Conservation (phyloP, 768 basidiomycete genomes). For the Brasilioporus rufonigricans region DNA sequence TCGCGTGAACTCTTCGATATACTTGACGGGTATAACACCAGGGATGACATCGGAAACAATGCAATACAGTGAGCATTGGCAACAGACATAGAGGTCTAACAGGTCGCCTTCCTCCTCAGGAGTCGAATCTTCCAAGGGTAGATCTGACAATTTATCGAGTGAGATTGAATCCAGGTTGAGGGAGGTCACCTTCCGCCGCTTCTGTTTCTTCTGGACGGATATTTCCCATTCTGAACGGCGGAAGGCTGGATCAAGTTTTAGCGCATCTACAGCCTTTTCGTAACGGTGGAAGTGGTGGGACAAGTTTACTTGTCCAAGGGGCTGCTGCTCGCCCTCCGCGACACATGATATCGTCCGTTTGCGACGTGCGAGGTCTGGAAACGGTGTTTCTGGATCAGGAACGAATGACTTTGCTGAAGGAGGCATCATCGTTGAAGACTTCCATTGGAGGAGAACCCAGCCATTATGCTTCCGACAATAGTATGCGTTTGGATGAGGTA, state of each 20-base stretch:
- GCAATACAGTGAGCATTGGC: constrained; percentile 77
- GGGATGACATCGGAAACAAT: constrained; percentile 69
- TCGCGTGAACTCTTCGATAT: constrained; percentile 59
- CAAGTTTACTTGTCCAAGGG: constrained; percentile 48
- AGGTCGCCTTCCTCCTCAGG: constrained; percentile 48
- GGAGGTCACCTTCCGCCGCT: constrained; percentile 48
- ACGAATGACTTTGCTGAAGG: constrained; percentile 58
- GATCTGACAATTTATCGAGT: constrained; percentile 25
- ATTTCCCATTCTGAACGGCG: constrained; percentile 60
- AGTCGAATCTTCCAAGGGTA: constrained; percentile 30
- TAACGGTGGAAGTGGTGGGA: constrained; percentile 86
- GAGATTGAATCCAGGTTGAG: constrained; percentile 33
- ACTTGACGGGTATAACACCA: constrained; percentile 64
- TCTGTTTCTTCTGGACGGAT: constrained; percentile 49
- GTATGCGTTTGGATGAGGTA: constrained; percentile 81
- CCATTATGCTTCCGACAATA: constrained; percentile 82
- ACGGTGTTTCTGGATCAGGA: constrained; percentile 37
- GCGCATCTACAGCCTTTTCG: constrained; percentile 64
- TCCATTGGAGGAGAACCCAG: constrained; percentile 77
- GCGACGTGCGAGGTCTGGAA: constrained; percentile 57
- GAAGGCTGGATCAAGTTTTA: constrained; percentile 61
- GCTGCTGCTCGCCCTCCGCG: constrained; percentile 45
- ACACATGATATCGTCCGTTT: constrained; percentile 51
- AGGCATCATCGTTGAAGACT: constrained; percentile 57
- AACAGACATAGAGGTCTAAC: constrained; percentile 80